A percentile compares a stretch with the other conserved stretches of the same genome.
phyloP scores from a whole-genome alignment of 1,284 basidiomycete genomes.

The Leucoagaricus sp. region DNA sequence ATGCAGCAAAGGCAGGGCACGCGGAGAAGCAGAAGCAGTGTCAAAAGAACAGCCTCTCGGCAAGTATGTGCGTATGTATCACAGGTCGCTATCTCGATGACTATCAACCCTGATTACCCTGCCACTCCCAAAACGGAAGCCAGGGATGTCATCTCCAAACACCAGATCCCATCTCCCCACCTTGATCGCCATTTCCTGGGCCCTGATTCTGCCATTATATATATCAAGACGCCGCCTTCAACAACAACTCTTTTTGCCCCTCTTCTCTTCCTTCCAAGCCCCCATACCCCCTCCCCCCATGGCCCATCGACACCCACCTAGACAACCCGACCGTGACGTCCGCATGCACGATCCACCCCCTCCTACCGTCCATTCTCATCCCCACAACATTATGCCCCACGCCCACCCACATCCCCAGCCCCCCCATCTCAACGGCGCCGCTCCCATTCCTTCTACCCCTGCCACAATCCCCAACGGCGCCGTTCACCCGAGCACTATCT shows the following conservation, averaged over 20 bases:
- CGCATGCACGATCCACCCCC: conserved; percentile 60
- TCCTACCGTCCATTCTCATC: conserved; percentile 40
- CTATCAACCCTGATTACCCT: conserved; percentile 16
- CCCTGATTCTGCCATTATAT: conserved; percentile 50
- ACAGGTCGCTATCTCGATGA: conserved; percentile 15
- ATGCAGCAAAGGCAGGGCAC: conserved; percentile 50
- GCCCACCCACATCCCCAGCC: conserved; percentile 38
- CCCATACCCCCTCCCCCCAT: conserved; percentile 38
- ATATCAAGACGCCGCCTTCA: conserved; percentile 47
- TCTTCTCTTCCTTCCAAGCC: conserved; percentile 29
- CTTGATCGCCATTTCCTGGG: conserved; percentile 52
- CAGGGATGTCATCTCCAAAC: conserved; percentile 42
- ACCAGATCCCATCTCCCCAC: conserved; percentile 44
- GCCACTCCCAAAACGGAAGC: conserved; percentile 7
- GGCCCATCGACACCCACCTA: conserved; percentile 64
- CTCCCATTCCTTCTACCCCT: conserved; percentile 37
- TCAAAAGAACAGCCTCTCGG: conserved; percentile 17
- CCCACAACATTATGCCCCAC: conserved; percentile 34
- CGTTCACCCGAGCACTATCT: conserved; percentile 39
- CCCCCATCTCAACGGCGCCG: conserved; percentile 55
- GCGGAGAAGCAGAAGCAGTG: conserved; percentile 37
- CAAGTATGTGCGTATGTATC: conserved; percentile 16
- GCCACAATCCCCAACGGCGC: conserved; percentile 42
- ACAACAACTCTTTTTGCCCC: conserved; percentile 47
- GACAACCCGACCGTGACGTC: conserved; percentile 61